These are phyloP conservation scores for Cyclotella baltica DNA, from an alignment of 108 stramenopile species.

Conservation along the genomic window DNA sequence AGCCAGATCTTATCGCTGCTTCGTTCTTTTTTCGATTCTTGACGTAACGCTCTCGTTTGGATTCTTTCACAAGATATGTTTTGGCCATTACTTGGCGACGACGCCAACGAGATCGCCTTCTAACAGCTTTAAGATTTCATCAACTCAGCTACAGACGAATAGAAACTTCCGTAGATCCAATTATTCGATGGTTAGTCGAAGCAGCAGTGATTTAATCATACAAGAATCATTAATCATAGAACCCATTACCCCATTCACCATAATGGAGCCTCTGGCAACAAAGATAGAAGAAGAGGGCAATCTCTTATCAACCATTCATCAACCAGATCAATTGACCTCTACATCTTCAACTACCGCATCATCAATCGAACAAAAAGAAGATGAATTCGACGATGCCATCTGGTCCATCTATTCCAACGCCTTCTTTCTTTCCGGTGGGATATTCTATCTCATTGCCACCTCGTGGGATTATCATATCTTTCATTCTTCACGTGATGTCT, in stretches of 20 bases:
- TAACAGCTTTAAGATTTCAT: too few relatives aligned
- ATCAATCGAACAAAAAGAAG: background rate
- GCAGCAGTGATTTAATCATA: background rate
- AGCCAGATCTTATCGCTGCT: background rate
- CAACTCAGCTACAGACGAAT: background rate
- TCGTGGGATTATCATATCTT: slow-evolving; percentile 36
- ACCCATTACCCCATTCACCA: background rate
- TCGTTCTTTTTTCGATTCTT: background rate
- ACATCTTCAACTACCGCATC: background rate
- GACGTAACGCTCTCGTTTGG: background rate
- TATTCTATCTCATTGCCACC: slow-evolving; percentile 38
- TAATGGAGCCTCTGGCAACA: background rate
- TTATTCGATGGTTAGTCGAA: background rate
- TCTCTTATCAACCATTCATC: background rate
- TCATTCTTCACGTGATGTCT: background rate
- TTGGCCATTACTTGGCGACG: too few relatives aligned
- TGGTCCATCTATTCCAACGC: slow-evolving; percentile 43
- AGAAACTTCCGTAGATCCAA: too few relatives aligned
- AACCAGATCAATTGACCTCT: background rate
- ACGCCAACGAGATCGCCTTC: too few relatives aligned
- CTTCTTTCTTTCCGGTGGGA: slow-evolving; percentile 40
- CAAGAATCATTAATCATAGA: background rate
- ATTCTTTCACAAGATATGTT: too few relatives aligned
- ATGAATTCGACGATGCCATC: slow-evolving; percentile 19
- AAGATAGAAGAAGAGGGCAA: background rate